Percentiles rank a stretch among this genome's conserved stretches.
Evolutionary conservation across 305 asterid species (phyloP).

Genomic region (Fraxinus latifolia): DNA sequence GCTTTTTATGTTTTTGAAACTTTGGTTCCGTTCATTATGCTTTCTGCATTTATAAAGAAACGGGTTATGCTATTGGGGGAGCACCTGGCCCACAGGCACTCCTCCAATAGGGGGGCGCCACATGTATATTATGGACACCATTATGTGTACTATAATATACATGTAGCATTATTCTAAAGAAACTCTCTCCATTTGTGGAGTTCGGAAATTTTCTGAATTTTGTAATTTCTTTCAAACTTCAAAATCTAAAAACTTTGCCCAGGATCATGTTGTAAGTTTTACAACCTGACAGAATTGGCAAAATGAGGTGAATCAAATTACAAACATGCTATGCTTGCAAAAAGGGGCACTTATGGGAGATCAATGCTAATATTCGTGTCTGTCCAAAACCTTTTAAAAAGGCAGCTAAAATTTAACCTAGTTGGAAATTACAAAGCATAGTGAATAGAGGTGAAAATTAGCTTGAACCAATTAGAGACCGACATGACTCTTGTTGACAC

Average conservation of each 20-base stretch:
- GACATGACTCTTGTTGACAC: background rate
- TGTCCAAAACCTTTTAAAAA: background rate
- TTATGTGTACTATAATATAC: no score
- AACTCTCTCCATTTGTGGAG: background rate
- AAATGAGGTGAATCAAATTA: background rate
- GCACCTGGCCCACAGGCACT: no score
- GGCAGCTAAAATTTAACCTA: background rate
- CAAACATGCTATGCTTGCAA: background rate
- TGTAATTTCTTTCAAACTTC: background rate
- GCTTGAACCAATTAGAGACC: background rate
- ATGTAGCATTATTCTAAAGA: no score
- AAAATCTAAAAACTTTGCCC: background rate
- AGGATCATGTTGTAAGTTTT: background rate
- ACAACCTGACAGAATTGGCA: no score
- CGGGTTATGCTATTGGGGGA: no score
- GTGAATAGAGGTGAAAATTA: background rate
- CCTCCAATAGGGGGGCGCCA: no score
- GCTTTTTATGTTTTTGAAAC: no score
- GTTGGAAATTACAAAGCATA: background rate
- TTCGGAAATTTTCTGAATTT: background rate
- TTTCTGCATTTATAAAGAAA: background rate
- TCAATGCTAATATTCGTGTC: background rate
- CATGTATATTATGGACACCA: no score
- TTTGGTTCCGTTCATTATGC: background rate
- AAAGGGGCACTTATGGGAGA: background rate